These are phyloP conservation scores for Plantago ovata DNA, from an alignment of 257 asterid genomes.

Conservation along the genomic window DNA sequence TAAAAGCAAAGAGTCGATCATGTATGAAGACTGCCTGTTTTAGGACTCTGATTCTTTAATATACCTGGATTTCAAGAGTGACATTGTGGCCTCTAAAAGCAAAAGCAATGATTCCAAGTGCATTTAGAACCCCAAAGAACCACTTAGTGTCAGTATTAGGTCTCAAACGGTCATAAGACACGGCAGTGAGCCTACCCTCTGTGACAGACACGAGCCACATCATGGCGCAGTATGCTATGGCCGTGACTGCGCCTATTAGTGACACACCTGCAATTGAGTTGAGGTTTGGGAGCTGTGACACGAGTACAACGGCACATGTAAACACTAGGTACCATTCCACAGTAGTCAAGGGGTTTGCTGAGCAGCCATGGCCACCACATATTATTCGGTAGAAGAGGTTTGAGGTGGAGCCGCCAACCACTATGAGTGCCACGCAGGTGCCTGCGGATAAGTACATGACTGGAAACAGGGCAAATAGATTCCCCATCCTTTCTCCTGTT, in stretches of 20 bases:
- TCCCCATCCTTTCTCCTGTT: conserved; percentile 38
- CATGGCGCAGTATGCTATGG: conserved; percentile 74
- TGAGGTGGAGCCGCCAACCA: conserved; percentile 73
- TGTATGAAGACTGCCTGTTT: background rate
- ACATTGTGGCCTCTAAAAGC: conserved; percentile 95
- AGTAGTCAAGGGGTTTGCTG: conserved; percentile 45
- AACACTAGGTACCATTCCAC: conserved; percentile 90
- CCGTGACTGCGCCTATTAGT: conserved; percentile 71
- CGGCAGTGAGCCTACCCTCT: conserved; percentile 60
- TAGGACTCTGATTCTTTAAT: no score
- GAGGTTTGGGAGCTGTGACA: conserved; percentile 86
- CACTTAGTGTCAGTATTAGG: conserved; percentile 23
- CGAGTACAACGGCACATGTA: conserved; percentile 66
- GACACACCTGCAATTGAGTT: conserved; percentile 94
- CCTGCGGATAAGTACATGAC: conserved; percentile 72
- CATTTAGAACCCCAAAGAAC: conserved; percentile 64
- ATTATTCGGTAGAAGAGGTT: conserved; percentile 54
- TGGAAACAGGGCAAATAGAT: conserved; percentile 57
- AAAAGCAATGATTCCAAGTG: conserved; percentile 85
- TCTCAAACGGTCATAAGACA: conserved; percentile 55
- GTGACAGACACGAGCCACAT: conserved; percentile 73
- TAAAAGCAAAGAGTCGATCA: background rate
- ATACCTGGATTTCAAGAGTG: conserved; percentile 87
- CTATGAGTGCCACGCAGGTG: conserved; percentile 72
- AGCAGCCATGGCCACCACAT: conserved; percentile 52